phyloP scores from a whole-genome alignment of 495 filamentous ascomycete genomes.

The Thermothielavioides terrestris region DNA sequence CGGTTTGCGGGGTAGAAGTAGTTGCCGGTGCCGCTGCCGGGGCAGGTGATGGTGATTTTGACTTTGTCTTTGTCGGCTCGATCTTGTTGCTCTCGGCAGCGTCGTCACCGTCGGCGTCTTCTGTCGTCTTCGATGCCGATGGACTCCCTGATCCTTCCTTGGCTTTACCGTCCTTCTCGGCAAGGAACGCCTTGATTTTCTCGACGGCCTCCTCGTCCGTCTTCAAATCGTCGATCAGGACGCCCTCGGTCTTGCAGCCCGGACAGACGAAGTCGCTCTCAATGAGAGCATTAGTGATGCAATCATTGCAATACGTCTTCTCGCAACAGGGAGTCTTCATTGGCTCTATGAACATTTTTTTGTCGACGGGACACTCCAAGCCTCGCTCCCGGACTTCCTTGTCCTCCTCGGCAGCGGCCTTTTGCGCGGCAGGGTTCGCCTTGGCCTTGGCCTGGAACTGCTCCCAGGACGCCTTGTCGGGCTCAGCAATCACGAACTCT shows the following conservation, averaged over 20 bases:
- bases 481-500: conserved; percentile 89
- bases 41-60: conserved; percentile 32
- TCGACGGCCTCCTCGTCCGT: conserved; percentile 65
- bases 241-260: conserved; percentile 77
- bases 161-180: conserved; percentile 54
- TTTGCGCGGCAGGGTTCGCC: conserved; percentile 68
- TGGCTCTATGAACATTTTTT: conserved; percentile 92
- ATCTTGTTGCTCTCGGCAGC: conserved; percentile 15
- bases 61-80: conserved; percentile 22
- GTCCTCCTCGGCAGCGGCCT: conserved; percentile 57
- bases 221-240: conserved; percentile 84
- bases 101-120: conserved; percentile 14
- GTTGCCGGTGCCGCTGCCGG: conserved; percentile 6
- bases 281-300: conserved; percentile 94
- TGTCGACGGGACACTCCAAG: conserved; percentile 89
- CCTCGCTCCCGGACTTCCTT: conserved; percentile 77
- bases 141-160: conserved; percentile 32
- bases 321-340: conserved; percentile 97
- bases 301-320: conserved; percentile 97
- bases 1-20: conserved; percentile 12
- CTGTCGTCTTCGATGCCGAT: conserved; percentile 23
- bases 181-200: conserved; percentile 73
- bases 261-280: conserved; percentile 97
- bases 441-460: conserved; percentile 90
- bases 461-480: conserved; percentile 93